Base-by-base conservation (phyloP, 768 basidiomycete species). In the Suillus weaverae region DNA sequence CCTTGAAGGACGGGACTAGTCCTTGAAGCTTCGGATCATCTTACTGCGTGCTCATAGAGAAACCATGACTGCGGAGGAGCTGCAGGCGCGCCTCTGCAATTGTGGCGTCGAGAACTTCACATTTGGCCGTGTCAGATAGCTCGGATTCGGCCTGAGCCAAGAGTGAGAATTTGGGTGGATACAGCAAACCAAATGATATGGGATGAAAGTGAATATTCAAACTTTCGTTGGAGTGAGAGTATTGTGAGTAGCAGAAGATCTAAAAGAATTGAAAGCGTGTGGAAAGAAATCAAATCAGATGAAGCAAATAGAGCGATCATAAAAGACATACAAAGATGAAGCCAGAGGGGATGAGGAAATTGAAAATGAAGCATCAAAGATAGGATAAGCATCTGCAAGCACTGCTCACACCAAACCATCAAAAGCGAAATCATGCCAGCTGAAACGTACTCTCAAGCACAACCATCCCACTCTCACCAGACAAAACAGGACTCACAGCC, bases 101-200 rank as follows among this genome's bases (percentile, higher is more conserved):
- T 5, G 89, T 82, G 2, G 90, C 91, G 71, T 95, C 92, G 8
- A 95, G 81, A 67, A 92, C 90, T 65, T 89, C 89, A 51, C 95
- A 89, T 71, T 91, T 89, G 55, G 84, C 81, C 71, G 91, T 83
- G 67, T 95, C 91, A 22, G 85, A 86, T 4, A 97, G 81, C 69
- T 96, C 94, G 36, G 86, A 86, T 76, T 94, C 92, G 6, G 95
- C 94, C 93, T 95, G 69, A 8, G 50, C n/a, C 53, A 5, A 64
- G 33, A 33, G n/a, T 56, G 1, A 44, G 26, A 66, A 63, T 48
- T 26, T 22, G 16, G 20, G 30, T 20, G 18, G 11, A 13, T 41
- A 30, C 6, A 0, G 20, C 56, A 20, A 30, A 41, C 39, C 39
- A 11, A 30, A 39, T 32, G 6, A 59, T 30, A 20, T 39, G 39